phyloP scores from a whole-genome alignment of 2,329 filamentous ascomycete genomes.

The Aphanocladium album region DNA sequence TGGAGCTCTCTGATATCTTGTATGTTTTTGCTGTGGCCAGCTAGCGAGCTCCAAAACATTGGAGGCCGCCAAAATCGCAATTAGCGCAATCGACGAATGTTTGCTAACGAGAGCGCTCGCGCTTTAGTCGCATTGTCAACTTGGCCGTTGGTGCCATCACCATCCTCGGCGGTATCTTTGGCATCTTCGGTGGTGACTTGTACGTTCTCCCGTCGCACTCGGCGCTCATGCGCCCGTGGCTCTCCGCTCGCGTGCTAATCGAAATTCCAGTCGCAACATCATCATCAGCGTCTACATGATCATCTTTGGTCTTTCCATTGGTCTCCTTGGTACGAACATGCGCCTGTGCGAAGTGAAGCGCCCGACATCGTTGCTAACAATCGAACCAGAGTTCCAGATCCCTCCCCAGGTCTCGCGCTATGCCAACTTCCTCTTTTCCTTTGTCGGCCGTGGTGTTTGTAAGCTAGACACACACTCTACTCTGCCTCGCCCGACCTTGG shows the following conservation, averaged over 20 bases:
- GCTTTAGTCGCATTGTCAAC: conserved; percentile 83
- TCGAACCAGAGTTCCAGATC: conserved; percentile 74
- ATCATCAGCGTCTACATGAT: conserved; percentile 85
- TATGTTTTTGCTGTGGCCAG: conserved; percentile 38
- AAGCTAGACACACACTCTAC: conserved; percentile 40
- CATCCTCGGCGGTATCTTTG: conserved; percentile 74
- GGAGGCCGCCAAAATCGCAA: conserved; percentile 12
- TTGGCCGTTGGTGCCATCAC: conserved; percentile 81
- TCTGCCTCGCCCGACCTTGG: neutral
- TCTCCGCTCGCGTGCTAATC: conserved; percentile 16
- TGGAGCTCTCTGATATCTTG: conserved; percentile 87
- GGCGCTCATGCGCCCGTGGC: neutral
- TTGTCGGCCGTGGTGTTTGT: conserved; percentile 93
- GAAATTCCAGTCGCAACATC: conserved; percentile 40
- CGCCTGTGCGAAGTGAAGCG: neutral
- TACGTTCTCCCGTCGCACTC: conserved; percentile 36
- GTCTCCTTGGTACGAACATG: conserved; percentile 50
- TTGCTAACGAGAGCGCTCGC: conserved; percentile 29
- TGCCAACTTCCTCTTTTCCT: conserved; percentile 96
- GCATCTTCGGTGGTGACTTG: conserved; percentile 61
- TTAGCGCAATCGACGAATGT: neutral
- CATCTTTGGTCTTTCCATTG: conserved; percentile 78
- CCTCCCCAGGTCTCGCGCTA: conserved; percentile 89
- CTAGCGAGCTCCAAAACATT: neutral
- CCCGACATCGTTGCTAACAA: conserved; percentile 19